Evolutionary conservation across 345 rosid species (phyloP).

Genomic region (Geranium rotundifolium): DNA sequence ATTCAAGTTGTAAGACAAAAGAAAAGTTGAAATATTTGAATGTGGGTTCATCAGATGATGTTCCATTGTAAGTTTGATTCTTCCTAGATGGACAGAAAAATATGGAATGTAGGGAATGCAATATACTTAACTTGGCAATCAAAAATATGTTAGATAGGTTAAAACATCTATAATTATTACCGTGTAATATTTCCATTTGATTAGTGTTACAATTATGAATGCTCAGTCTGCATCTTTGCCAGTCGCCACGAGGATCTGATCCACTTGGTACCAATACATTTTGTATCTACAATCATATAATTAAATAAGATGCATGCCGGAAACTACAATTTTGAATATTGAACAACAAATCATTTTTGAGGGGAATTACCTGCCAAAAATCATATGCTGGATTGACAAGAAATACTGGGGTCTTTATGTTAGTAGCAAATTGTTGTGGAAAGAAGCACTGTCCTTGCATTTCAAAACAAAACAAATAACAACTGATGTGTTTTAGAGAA

Average conservation of each 20-base stretch:
- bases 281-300: slow-evolving; percentile 42
- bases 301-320: slow-evolving; percentile 1
- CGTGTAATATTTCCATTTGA: slow-evolving; percentile 52
- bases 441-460: slow-evolving; percentile 48
- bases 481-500: slow-evolving; percentile 1
- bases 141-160: slow-evolving; percentile 2
- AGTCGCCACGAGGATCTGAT: slow-evolving; percentile 42
- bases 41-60: neutral
- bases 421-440: slow-evolving; percentile 51
- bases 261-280: slow-evolving; percentile 53
- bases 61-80: neutral
- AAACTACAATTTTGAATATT: slow-evolving; percentile 4
- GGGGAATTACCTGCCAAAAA: slow-evolving; percentile 70
- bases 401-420: slow-evolving; percentile 56
- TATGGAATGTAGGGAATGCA: no score
- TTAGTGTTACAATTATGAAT: slow-evolving; percentile 42
- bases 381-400: slow-evolving; percentile 80
- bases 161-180: slow-evolving; percentile 22
- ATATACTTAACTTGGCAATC: neutral
- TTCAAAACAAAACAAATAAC: slow-evolving; percentile 1
- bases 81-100: no score
- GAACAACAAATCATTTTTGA: slow-evolving; percentile 5
- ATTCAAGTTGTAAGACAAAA: neutral
- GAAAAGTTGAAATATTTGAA: neutral
- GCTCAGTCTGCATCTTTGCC: slow-evolving; percentile 60